phyloP scores from a whole-genome alignment of 1,284 basidiomycete species.

The Cryptococcus amylolentus region DNA sequence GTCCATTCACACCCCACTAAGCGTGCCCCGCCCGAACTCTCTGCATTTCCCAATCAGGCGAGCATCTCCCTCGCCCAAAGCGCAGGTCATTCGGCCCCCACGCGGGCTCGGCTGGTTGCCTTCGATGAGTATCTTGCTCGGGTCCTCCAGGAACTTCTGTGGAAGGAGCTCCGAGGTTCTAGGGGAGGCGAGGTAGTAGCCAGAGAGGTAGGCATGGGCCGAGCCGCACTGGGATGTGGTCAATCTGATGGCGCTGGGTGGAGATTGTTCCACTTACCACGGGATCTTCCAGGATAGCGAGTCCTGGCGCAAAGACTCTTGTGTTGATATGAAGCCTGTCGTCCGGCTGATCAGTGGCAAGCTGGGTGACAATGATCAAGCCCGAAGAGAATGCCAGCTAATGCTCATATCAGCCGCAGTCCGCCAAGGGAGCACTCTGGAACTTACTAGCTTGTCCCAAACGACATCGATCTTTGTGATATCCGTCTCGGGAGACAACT shows the following conservation, averaged over 20 bases:
- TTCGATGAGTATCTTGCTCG: conserved; percentile 8
- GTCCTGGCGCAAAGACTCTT: conserved; percentile 29
- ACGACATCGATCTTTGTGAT: conserved; percentile 16
- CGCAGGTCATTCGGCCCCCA: conserved; percentile 16
- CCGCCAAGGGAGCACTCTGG: background rate
- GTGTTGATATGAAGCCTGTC: conserved; percentile 19
- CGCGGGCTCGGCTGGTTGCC: conserved; percentile 21
- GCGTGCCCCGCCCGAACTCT: conserved; percentile 14
- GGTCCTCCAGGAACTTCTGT: background rate
- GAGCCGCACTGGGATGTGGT: conserved; percentile 29
- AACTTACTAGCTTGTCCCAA: conserved; percentile 22
- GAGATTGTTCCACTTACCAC: conserved; percentile 27
- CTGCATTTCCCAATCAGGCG: conserved; percentile 16
- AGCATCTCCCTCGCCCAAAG: conserved; percentile 14
- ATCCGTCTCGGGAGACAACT: conserved; percentile 20
- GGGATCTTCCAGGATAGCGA: conserved; percentile 40
- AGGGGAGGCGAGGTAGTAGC: conserved; percentile 31
- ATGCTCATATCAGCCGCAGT: background rate
- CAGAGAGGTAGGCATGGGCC: conserved; percentile 31
- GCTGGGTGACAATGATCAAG: conserved; percentile 30
- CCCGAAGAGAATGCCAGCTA: conserved; percentile 1
- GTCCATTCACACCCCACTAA: background rate
- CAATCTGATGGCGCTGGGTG: background rate
- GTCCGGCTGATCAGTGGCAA: conserved; percentile 1
- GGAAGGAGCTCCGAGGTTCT: conserved; percentile 13